Conservation (phyloP, 495 filamentous ascomycete genomes). For the Talaromyces trachyspermus region DNA sequence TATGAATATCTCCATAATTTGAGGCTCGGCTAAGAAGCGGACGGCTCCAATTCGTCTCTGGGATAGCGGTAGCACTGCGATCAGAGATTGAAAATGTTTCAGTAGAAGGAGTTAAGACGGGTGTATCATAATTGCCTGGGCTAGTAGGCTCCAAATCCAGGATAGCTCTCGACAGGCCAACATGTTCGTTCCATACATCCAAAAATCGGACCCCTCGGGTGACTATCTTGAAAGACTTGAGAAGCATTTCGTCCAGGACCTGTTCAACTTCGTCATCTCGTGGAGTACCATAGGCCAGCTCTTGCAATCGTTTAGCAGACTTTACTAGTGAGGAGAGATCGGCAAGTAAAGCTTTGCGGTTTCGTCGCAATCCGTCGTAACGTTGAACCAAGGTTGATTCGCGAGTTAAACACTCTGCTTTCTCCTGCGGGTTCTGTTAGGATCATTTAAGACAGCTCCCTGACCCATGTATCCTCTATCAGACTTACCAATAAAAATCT, state of each 20-base stretch:
- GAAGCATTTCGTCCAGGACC: slow-evolving; percentile 82
- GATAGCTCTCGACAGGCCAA: slow-evolving; percentile 54
- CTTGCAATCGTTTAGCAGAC: slow-evolving; percentile 73
- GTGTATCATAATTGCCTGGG: slow-evolving; percentile 34
- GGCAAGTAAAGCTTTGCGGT: slow-evolving; percentile 77
- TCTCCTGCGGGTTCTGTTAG: slow-evolving; percentile 54
- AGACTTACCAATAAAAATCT: slow-evolving; percentile 74
- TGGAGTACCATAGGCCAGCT: slow-evolving; percentile 42
- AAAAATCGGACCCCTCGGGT: slow-evolving; percentile 83
- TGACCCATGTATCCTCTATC: too few relatives aligned
- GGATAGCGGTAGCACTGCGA: slow-evolving; percentile 18
- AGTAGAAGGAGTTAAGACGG: slow-evolving; percentile 61
- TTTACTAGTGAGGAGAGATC: slow-evolving; percentile 87
- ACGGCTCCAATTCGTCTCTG: slow-evolving; percentile 31
- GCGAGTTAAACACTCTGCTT: slow-evolving; percentile 76
- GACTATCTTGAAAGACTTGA: slow-evolving; percentile 92
- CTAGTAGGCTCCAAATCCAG: slow-evolving; percentile 35
- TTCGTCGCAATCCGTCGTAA: slow-evolving; percentile 68
- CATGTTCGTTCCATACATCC: slow-evolving; percentile 79
- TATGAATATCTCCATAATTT: slow-evolving; percentile 27
- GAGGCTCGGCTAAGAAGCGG: slow-evolving; percentile 33
- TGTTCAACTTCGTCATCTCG: slow-evolving; percentile 58
- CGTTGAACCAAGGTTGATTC: slow-evolving; percentile 66
- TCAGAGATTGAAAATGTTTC: slow-evolving; percentile 36
- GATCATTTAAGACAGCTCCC: too few relatives aligned